Evolutionary conservation across 2,329 filamentous ascomycete species (phyloP).

Genomic region (Nannizziopsis arthrosporioides): DNA sequence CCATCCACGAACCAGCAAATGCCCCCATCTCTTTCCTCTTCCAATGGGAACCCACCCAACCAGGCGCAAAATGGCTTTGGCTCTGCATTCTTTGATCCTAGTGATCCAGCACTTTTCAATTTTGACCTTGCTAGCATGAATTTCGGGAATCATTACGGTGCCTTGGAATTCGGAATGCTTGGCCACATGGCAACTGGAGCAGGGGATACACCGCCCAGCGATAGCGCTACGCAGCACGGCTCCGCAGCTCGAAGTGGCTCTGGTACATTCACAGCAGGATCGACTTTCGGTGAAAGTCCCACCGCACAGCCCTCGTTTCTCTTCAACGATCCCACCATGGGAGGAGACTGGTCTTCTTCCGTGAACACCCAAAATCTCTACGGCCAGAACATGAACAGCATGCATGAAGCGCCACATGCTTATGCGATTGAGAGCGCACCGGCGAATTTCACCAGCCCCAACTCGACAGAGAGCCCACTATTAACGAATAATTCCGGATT

Average conservation of each 20-base stretch:
- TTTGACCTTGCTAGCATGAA: slow-evolving; percentile 90
- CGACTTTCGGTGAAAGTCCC: slow-evolving; percentile 37
- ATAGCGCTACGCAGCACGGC: slow-evolving; percentile 41
- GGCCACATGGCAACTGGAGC: slow-evolving; percentile 91
- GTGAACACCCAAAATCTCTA: slow-evolving; percentile 22
- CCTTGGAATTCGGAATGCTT: slow-evolving; percentile 89
- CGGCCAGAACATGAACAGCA: slow-evolving; percentile 31
- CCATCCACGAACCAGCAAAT: slow-evolving; percentile 27
- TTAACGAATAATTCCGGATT: slow-evolving; percentile 32
- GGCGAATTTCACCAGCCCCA: slow-evolving; percentile 45
- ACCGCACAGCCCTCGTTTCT: slow-evolving; percentile 34
- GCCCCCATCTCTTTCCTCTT: slow-evolving; percentile 36
- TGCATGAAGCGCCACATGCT: slow-evolving; percentile 42
- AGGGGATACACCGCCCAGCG: slow-evolving; percentile 63
- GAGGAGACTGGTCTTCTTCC: slow-evolving; percentile 31
- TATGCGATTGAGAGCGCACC: slow-evolving; percentile 52
- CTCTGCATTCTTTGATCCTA: slow-evolving; percentile 64
- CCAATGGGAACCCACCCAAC: slow-evolving; percentile 34
- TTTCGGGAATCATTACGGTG: slow-evolving; percentile 92
- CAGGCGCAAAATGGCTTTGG: slow-evolving; percentile 37
- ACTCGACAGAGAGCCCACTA: slow-evolving; percentile 45
- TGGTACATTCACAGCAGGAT: slow-evolving; percentile 27
- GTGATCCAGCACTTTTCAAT: slow-evolving; percentile 85
- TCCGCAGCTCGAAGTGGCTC: slow-evolving; percentile 36
- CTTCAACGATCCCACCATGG: slow-evolving; percentile 35